Conservation (phyloP, 371 early-diverging fungal species). For the Coemansia sp. region DNA sequence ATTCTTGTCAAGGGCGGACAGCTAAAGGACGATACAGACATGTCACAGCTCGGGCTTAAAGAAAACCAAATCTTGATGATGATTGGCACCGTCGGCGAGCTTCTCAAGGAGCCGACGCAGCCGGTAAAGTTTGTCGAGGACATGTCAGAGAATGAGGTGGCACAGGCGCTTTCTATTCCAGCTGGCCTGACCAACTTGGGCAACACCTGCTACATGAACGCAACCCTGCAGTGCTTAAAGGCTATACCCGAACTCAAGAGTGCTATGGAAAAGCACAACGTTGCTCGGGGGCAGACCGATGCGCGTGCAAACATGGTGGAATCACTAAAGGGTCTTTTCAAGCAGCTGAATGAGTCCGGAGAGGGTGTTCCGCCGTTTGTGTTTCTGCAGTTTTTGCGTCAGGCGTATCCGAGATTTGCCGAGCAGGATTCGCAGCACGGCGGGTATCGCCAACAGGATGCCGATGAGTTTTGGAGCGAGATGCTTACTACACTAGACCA, state of each 20-base stretch:
- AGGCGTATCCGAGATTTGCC: conserved; percentile 83
- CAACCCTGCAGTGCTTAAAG: conserved; percentile 93
- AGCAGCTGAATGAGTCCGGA: conserved; percentile 65
- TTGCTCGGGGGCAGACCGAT: conserved; percentile 9
- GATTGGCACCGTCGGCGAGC: conserved; percentile 94
- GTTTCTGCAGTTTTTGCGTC: conserved; percentile 79
- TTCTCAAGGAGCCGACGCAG: conserved; percentile 71
- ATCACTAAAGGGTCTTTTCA: conserved; percentile 71
- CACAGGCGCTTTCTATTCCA: conserved; percentile 84
- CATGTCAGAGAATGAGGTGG: conserved; percentile 82
- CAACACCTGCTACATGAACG: conserved; percentile 99
- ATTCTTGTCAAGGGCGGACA: conserved; percentile 92
- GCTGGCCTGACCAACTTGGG: conserved; percentile 90
- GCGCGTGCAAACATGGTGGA: conserved; percentile 58
- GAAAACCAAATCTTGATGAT: conserved; percentile 73
- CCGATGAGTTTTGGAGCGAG: conserved; percentile 93
- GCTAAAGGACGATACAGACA: conserved; percentile 69
- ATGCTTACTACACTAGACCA: conserved; percentile 36
- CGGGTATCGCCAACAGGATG: conserved; percentile 91
- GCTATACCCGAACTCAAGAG: conserved; percentile 81
- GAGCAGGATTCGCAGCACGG: conserved; percentile 64
- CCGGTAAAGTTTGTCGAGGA: conserved; percentile 84
- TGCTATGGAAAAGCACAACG: conserved; percentile 58
- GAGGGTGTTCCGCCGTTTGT: conserved; percentile 76
- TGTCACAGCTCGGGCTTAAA: conserved; percentile 59